A percentile compares a stretch with the other conserved stretches of the same genome.
Evolutionary conservation across 345 rosid genomes (phyloP).

Genomic region (Iberis pinnata): DNA sequence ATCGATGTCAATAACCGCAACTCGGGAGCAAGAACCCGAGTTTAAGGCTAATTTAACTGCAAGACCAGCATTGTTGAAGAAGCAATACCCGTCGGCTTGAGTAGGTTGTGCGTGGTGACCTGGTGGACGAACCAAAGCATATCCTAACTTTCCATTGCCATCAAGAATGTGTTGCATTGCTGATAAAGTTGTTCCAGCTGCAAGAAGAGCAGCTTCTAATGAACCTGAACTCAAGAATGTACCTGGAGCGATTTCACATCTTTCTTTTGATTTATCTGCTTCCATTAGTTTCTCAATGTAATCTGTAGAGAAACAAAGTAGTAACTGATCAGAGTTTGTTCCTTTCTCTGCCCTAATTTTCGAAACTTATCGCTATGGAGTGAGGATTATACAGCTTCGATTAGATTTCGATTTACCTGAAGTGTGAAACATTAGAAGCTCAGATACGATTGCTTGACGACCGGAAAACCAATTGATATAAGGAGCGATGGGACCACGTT

Average conservation of each 20-base stretch:
- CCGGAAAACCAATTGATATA: constrained; percentile 62
- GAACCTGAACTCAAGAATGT: constrained; percentile 78
- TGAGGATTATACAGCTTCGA: too few species aligned
- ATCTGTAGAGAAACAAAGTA: constrained; percentile 38
- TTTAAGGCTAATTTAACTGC: constrained; percentile 58
- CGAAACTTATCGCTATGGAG: not conserved
- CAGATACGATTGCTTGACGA: constrained; percentile 41
- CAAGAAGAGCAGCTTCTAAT: constrained; percentile 68
- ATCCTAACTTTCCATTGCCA: constrained; percentile 50
- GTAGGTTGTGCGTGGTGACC: constrained; percentile 95
- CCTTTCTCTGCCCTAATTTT: not conserved
- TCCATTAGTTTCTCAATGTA: constrained; percentile 51
- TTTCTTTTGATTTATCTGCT: constrained; percentile 50
- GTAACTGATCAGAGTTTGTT: too few species aligned
- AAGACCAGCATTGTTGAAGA: constrained; percentile 73
- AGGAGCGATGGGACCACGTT: constrained; percentile 70
- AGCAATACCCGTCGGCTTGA: constrained; percentile 89
- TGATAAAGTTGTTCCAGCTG: constrained; percentile 72
- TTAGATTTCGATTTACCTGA: constrained; percentile 34
- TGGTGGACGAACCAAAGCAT: constrained; percentile 80
- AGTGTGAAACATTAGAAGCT: constrained; percentile 69
- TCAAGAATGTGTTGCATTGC: constrained; percentile 72
- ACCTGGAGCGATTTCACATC: constrained; percentile 46
- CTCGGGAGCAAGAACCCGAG: constrained; percentile 48
- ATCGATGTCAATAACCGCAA: constrained; percentile 70